These are phyloP conservation scores for Cyberlindnera xishuangbannaensis DNA, from an alignment of 805 yeast species.

Conservation along the genomic window DNA sequence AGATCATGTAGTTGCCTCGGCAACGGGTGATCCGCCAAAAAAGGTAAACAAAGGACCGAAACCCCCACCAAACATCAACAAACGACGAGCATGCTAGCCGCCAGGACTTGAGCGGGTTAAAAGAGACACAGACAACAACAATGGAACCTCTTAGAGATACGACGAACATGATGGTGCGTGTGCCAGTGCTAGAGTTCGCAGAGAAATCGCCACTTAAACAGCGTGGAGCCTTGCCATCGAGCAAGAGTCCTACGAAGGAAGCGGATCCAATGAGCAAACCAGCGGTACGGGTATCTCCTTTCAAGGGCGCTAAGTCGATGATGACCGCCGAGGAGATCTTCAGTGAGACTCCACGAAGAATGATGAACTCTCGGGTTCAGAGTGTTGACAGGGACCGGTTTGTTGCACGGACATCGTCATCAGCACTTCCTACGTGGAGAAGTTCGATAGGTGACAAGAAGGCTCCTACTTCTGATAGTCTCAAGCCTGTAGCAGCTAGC, in stretches of 20 bases:
- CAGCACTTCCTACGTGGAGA: not conserved
- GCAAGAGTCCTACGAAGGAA: slow-evolving; percentile 6
- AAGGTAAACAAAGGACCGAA: not conserved
- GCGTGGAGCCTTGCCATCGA: not conserved
- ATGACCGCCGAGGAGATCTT: slow-evolving; percentile 15
- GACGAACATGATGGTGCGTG: slow-evolving; percentile 4
- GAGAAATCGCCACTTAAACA: slow-evolving; percentile 16
- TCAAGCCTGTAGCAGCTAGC: slow-evolving; percentile 26
- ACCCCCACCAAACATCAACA: not conserved
- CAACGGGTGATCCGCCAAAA: not conserved
- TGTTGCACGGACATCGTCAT: not conserved
- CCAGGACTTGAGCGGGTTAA: not conserved
- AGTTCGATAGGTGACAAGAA: slow-evolving; percentile 4
- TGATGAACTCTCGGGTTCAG: slow-evolving; percentile 19
- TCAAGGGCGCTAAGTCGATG: slow-evolving; percentile 17
- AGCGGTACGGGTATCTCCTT: slow-evolving; percentile 23
- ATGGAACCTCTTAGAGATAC: slow-evolving; percentile 13
- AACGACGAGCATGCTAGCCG: not conserved
- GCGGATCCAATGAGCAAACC: slow-evolving; percentile 15
- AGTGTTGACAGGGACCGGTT: slow-evolving; percentile 25
- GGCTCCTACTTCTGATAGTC: slow-evolving; percentile 19
- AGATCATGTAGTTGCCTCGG: not conserved
- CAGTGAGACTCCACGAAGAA: slow-evolving; percentile 27
- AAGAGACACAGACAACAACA: not conserved
- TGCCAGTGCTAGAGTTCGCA: slow-evolving; percentile 14